These are phyloP conservation scores for Ophiostoma piceae DNA, from an alignment of 2,329 filamentous ascomycete species.

Conservation along the genomic window DNA sequence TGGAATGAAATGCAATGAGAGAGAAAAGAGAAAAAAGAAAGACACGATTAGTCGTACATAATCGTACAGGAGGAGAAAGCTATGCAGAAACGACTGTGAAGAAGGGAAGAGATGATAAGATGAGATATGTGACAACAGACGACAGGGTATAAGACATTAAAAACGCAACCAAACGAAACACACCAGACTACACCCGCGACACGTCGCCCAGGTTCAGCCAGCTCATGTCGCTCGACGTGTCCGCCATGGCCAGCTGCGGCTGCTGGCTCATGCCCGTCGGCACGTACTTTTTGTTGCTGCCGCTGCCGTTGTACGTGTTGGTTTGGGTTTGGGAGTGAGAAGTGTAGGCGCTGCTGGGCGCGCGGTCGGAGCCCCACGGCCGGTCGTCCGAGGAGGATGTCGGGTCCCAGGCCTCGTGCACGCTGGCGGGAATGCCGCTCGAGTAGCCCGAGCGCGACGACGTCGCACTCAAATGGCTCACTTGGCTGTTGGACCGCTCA, in stretches of 20 bases:
- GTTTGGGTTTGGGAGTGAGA: too few relatives aligned
- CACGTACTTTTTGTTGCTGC: constrained; percentile 21
- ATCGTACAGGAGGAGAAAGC: constrained; percentile 2
- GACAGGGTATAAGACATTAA: background rate
- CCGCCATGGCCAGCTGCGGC: constrained; percentile 47
- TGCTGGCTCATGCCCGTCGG: constrained; percentile 42
- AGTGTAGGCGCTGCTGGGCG: constrained; percentile 48
- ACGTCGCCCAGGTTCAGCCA: constrained; percentile 66
- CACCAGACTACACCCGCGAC: constrained; percentile 20
- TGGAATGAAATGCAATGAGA: background rate
- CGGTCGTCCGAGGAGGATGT: constrained; percentile 38
- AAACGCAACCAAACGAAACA: background rate
- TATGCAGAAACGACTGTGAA: background rate
- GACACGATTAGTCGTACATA: constrained; percentile 4
- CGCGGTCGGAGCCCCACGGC: constrained; percentile 48
- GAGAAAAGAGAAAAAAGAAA: background rate
- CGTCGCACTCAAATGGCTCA: constrained; percentile 43
- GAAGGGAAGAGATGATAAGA: background rate
- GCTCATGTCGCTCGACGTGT: constrained; percentile 63
- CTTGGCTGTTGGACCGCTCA: constrained; percentile 50
- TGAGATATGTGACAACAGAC: background rate
- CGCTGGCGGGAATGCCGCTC: constrained; percentile 61
- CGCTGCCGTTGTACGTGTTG: constrained; percentile 30
- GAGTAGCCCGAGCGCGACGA: constrained; percentile 53
- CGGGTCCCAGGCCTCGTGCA: constrained; percentile 53